phyloP scores from a whole-genome alignment of 2,329 filamentous ascomycete species.

The Ascochyta koolunga region DNA sequence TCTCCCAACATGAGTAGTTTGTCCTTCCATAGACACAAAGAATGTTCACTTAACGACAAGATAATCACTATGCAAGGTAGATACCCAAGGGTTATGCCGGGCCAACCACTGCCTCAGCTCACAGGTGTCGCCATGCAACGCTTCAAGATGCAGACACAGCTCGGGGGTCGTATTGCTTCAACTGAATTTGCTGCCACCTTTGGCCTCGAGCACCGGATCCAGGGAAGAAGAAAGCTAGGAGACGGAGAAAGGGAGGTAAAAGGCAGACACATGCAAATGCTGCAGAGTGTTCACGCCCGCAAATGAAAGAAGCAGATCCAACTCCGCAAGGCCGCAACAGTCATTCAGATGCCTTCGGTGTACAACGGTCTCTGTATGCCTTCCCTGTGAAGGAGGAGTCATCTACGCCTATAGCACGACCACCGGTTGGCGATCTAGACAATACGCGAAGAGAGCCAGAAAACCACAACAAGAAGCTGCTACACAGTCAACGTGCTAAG shows the following conservation, averaged over 20 bases:
- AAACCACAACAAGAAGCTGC: not conserved
- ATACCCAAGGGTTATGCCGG: not conserved
- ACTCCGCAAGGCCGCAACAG: not conserved
- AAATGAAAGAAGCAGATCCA: not conserved
- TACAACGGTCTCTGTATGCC: not conserved
- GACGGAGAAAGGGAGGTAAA: not conserved
- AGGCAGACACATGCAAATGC: not conserved
- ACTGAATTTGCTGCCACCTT: not conserved
- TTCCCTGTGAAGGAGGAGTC: not conserved
- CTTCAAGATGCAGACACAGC: conserved; percentile 8
- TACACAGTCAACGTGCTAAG: not conserved
- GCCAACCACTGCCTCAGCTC: not conserved
- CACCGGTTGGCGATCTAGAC: no score
- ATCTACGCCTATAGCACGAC: no score
- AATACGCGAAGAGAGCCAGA: not conserved
- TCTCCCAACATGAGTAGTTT: not conserved
- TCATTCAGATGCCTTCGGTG: not conserved
- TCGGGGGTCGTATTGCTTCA: not conserved
- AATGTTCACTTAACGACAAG: not conserved
- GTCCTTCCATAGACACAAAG: not conserved
- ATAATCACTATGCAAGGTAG: not conserved
- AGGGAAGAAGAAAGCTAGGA: not conserved
- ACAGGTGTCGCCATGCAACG: not conserved
- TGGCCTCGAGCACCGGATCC: not conserved
- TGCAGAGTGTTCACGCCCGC: not conserved